Evolutionary conservation across 441 rosid genomes (phyloP).

Genomic region (Adansonia rubrostipa): DNA sequence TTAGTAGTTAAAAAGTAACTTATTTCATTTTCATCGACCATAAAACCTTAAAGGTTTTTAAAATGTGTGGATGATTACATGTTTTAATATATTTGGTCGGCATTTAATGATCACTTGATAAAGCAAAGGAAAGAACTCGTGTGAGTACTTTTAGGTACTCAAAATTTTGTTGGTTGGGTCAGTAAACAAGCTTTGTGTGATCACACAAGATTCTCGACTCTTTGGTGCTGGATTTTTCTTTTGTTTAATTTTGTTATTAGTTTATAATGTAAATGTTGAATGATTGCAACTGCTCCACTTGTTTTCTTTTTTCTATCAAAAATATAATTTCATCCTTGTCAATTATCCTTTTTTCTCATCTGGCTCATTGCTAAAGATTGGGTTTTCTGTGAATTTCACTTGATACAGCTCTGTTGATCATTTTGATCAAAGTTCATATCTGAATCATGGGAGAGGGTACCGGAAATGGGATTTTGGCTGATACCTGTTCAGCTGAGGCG

Average conservation of each 20-base stretch:
- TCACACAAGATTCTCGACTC: constrained; percentile 57
- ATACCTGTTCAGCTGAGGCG: constrained; percentile 58
- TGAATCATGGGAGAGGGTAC: constrained; percentile 69
- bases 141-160: constrained; percentile 44
- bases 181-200: constrained; percentile 53
- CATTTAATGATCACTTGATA: constrained; percentile 59
- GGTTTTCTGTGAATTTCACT: constrained; percentile 40
- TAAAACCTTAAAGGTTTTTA: not conserved
- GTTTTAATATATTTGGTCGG: constrained; percentile 36
- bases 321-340: constrained; percentile 9
- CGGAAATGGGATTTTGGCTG: constrained; percentile 37
- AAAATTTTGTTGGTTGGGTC: constrained; percentile 47
- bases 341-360: constrained; percentile 29
- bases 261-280: constrained; percentile 36
- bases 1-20: constrained; percentile 30
- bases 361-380: constrained; percentile 33
- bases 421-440: constrained; percentile 32
- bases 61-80: constrained; percentile 15
- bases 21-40: constrained; percentile 33
- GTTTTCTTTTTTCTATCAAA: constrained; percentile 39
- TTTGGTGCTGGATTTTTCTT: constrained; percentile 42
- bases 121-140: constrained; percentile 51
- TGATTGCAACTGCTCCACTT: constrained; percentile 73
- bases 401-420: constrained; percentile 31
- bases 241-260: constrained; percentile 34